Conservation (phyloP, 1,284 basidiomycete species). For the Mrakiaceae sp. region DNA sequence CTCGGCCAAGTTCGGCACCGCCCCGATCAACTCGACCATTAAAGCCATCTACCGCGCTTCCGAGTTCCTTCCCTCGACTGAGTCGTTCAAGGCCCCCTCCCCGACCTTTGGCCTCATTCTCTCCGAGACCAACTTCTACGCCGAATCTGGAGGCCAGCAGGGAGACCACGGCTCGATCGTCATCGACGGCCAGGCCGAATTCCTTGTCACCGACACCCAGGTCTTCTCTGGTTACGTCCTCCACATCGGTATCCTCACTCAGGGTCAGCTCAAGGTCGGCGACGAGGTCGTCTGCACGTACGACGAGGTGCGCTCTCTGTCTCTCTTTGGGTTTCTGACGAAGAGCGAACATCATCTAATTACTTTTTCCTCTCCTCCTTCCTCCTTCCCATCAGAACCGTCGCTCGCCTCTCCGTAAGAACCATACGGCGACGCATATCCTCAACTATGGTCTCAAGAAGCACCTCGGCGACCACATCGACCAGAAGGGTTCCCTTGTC, state of each 20-base stretch:
- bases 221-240: conserved; percentile 74
- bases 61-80: conserved; percentile 60
- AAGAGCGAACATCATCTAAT: too few species aligned
- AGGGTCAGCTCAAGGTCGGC: conserved; percentile 54
- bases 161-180: conserved; percentile 90
- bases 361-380: background rate
- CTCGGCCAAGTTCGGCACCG: conserved; percentile 71
- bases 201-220: conserved; percentile 88
- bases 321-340: too few species aligned
- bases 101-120: conserved; percentile 75
- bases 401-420: conserved; percentile 89
- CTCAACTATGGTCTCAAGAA: conserved; percentile 90
- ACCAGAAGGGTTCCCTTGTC: conserved; percentile 96
- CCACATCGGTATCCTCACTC: conserved; percentile 78
- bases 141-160: conserved; percentile 95
- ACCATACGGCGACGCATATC: conserved; percentile 97
- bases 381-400: conserved; percentile 49
- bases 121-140: conserved; percentile 94
- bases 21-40: conserved; percentile 63
- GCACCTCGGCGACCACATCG: conserved; percentile 88
- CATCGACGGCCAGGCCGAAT: conserved; percentile 82
- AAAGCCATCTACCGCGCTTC: conserved; percentile 80
- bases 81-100: conserved; percentile 41
- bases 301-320: conserved; percentile 47
- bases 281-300: conserved; percentile 62